A percentile compares a stretch with the other conserved stretches of the same genome.
These are phyloP conservation scores for Clonostachys byssicola DNA, from an alignment of 2,329 filamentous ascomycete species.

Conservation along the genomic window DNA sequence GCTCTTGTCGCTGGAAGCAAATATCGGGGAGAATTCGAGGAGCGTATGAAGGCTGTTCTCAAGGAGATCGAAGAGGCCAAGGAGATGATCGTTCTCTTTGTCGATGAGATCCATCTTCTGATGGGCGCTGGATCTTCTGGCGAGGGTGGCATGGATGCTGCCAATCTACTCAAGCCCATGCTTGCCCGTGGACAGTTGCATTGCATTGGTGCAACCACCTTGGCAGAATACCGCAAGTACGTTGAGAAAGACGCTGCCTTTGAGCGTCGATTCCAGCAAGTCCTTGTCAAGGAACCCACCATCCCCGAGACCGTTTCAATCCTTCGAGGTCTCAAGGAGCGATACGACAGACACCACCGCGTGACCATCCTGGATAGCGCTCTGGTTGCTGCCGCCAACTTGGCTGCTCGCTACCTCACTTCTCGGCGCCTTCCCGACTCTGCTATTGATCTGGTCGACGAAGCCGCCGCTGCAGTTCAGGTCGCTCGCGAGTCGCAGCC, in stretches of 20 bases:
- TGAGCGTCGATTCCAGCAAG: constrained; percentile 97
- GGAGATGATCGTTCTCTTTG: constrained; percentile 96
- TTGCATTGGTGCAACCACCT: constrained; percentile 95
- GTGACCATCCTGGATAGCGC: constrained; percentile 94
- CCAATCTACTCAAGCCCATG: constrained; percentile 97
- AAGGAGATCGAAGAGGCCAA: constrained; percentile 95
- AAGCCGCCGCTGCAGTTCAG: constrained; percentile 92
- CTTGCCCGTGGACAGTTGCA: constrained; percentile 93
- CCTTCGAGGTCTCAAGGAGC: constrained; percentile 95
- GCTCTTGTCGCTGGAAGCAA: constrained; percentile 96
- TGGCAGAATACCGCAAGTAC: constrained; percentile 96
- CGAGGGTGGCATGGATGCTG: constrained; percentile 97
- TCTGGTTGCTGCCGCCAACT: constrained; percentile 84
- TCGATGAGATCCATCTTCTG: constrained; percentile 96
- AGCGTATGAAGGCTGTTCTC: constrained; percentile 97
- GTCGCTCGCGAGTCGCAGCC: constrained; percentile 96
- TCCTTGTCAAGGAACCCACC: constrained; percentile 89
- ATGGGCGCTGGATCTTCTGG: constrained; percentile 96
- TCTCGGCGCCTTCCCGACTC: constrained; percentile 89
- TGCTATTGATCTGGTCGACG: constrained; percentile 92
- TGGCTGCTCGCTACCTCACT: constrained; percentile 91
- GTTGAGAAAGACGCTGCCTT: constrained; percentile 98
- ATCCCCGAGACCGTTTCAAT: constrained; percentile 93
- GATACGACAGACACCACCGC: constrained; percentile 97
- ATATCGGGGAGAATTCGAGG: constrained; percentile 97